Percentiles rank a stretch among this genome's conserved stretches.
phyloP scores from a whole-genome alignment of 257 asterid species.

The Perilla frutescens region DNA sequence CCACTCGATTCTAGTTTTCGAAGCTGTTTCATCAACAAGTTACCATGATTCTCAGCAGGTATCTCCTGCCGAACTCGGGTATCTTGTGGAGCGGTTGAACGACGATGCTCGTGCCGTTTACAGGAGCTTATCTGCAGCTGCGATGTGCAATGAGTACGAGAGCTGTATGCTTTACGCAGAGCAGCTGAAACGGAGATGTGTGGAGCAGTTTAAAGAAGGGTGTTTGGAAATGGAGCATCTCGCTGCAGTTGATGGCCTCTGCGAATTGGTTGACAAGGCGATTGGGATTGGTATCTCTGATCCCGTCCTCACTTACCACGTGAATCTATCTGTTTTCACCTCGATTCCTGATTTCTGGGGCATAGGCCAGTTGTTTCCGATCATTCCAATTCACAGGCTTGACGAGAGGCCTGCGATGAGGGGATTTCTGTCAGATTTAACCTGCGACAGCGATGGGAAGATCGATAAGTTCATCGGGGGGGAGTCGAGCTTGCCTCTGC shows the following conservation, averaged over 20 bases:
- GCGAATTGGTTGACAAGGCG: slow-evolving; percentile 65
- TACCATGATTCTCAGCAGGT: slow-evolving; percentile 43
- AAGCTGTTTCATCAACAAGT: slow-evolving; percentile 74
- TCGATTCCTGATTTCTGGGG: slow-evolving; percentile 99
- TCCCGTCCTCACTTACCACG: slow-evolving; percentile 66
- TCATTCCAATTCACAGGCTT: slow-evolving; percentile 82
- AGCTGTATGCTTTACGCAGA: slow-evolving; percentile 54
- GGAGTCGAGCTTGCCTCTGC: slow-evolving; percentile 83
- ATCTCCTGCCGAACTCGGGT: slow-evolving; percentile 46
- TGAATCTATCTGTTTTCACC: slow-evolving; percentile 82
- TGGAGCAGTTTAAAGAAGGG: slow-evolving; percentile 76
- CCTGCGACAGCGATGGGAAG: slow-evolving; percentile 96
- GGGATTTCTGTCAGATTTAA: slow-evolving; percentile 78
- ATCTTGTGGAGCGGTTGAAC: slow-evolving; percentile 49
- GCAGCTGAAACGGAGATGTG: slow-evolving; percentile 68
- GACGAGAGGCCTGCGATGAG: slow-evolving; percentile 67
- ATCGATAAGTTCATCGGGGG: slow-evolving; percentile 92
- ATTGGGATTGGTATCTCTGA: slow-evolving; percentile 68
- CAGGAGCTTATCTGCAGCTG: slow-evolving; percentile 62
- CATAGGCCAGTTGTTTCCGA: slow-evolving; percentile 82
- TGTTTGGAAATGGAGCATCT: slow-evolving; percentile 61
- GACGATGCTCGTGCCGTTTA: slow-evolving; percentile 72
- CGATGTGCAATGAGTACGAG: slow-evolving; percentile 52
- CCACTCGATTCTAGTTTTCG: slow-evolving; percentile 81
- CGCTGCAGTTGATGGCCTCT: slow-evolving; percentile 69